phyloP scores from a whole-genome alignment of 108 stramenopile species.

The Nitzschia sp. region DNA sequence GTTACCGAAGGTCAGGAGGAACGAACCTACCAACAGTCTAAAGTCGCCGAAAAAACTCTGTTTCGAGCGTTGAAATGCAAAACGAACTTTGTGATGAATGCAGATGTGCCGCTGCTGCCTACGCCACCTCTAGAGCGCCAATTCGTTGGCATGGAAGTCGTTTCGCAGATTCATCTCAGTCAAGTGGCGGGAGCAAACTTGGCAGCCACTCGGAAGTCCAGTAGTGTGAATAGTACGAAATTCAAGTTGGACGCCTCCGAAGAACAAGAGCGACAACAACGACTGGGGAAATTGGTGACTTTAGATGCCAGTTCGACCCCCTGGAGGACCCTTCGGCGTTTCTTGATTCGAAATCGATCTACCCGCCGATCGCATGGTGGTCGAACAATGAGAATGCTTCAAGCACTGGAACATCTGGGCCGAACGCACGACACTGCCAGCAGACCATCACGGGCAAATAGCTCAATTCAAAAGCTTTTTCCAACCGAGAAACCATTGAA shows the following conservation, averaged over 20 bases:
- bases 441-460: not conserved
- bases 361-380: not conserved
- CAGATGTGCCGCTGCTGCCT: constrained; percentile 60
- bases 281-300: not conserved
- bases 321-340: constrained; percentile 11
- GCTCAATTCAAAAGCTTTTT: not conserved
- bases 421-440: not conserved
- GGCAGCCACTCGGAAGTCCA: not conserved
- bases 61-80: constrained; percentile 58
- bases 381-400: not conserved
- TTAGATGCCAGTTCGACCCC: not conserved
- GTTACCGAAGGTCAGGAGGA: constrained; percentile 78
- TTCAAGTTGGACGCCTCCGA: constrained; percentile 52
- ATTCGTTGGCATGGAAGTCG: constrained; percentile 11
- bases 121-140: constrained; percentile 1
- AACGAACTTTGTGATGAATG: constrained; percentile 50
- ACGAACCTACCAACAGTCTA: constrained; percentile 38
- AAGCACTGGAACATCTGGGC: not conserved
- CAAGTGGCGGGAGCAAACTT: constrained; percentile 42
- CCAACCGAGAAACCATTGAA: not conserved
- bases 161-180: constrained; percentile 15
- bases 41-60: constrained; percentile 51
- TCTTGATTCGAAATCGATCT: not conserved
- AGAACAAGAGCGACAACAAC: constrained; percentile 42
- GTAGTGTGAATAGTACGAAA: not conserved